Base-by-base conservation (phyloP, 2,329 filamentous ascomycete genomes). In the Fusarium stilboides region DNA sequence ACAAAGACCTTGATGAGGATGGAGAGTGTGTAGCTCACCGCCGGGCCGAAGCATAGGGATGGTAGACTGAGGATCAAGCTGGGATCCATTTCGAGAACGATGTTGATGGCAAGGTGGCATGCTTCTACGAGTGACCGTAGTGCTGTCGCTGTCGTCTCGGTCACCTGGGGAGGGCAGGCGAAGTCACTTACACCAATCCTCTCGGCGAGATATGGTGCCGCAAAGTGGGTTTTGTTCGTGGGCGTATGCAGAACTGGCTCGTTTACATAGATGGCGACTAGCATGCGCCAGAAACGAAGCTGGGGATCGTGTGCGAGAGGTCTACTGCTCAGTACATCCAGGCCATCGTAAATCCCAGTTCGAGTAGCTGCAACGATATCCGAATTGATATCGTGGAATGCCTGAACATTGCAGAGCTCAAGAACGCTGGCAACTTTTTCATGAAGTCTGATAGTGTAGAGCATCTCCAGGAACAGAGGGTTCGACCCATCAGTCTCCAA, bases 1-100 rank as follows among this genome's bases (percentile, higher is more conserved):
- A 71, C 64, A 13, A 62, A 65, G 2, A 40, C 44, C 10, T 68
- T 71, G 52, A 71, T 56, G 10, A 71, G 60, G 14, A 71, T 65
- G 28, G 57, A 71, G 1, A 71, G 53, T 8, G 56, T 40, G 28
- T 71, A 71, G 37, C 61, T 58, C 34, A 69, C 68, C 10, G 53
- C 55, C 5, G 68, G 68, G 0, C 60, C 60, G 24, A 71, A 71
- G 33, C 53, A 68, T 7, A 70, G 57, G 2, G 67, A 65, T 0
- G 68, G 67, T 3, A 68, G 51, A 34, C 40, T 45, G 8, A 70
- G 55, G 4, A 68, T 43, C 12, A 50, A 17, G 8, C 36, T 47
- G 20, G 64, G 40, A 1, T 56, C 33, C 58, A 68, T 68, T 13
- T 42, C 31, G 36, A 60, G 26, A 19, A 68, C 58, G 6, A 55